Percentiles rank a stretch among this genome's conserved stretches.
Evolutionary conservation across 2,329 filamentous ascomycete genomes (phyloP).

Genomic region (Penicillium sp.): DNA sequence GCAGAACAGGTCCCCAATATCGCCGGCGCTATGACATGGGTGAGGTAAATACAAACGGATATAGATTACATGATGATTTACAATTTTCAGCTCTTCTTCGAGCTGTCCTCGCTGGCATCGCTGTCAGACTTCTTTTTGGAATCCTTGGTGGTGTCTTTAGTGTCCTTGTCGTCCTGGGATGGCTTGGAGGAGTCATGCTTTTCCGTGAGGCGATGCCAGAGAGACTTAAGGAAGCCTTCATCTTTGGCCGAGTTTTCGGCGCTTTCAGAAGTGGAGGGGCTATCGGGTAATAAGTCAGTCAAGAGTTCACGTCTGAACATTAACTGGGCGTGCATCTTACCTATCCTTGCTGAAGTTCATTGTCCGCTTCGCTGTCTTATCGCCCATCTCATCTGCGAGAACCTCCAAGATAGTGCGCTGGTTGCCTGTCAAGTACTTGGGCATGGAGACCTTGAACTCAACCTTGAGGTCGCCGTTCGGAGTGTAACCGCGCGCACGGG

Average conservation of each 20-base stretch:
- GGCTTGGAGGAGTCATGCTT: constrained; percentile 34
- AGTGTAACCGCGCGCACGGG: constrained; percentile 52
- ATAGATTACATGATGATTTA: constrained; percentile 28
- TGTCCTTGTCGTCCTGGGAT: constrained; percentile 24
- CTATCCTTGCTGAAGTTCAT: constrained; percentile 70
- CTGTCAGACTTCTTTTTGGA: constrained; percentile 17
- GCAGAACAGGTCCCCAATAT: constrained; percentile 28
- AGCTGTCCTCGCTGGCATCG: constrained; percentile 29
- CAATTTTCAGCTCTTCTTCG: constrained; percentile 40
- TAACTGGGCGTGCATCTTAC: constrained; percentile 41
- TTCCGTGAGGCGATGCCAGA: constrained; percentile 90
- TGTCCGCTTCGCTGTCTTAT: constrained; percentile 83
- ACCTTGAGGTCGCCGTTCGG: constrained; percentile 79
- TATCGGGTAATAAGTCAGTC: constrained; percentile 7
- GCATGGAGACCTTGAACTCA: constrained; percentile 93
- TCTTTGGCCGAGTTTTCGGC: constrained; percentile 60
- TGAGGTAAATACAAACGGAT: constrained; percentile 32
- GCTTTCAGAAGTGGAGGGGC: constrained; percentile 22
- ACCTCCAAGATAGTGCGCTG: constrained; percentile 92
- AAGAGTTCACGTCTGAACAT: not conserved
- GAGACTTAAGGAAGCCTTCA: constrained; percentile 86
- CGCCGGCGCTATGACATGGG: constrained; percentile 40
- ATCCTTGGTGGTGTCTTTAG: constrained; percentile 27
- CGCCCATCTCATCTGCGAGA: constrained; percentile 91
- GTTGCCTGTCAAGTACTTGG: constrained; percentile 86